A percentile compares a stretch with the other conserved stretches of the same genome.
Conservation (phyloP, 2,329 filamentous ascomycete species). For the Whalleya microplaca region DNA sequence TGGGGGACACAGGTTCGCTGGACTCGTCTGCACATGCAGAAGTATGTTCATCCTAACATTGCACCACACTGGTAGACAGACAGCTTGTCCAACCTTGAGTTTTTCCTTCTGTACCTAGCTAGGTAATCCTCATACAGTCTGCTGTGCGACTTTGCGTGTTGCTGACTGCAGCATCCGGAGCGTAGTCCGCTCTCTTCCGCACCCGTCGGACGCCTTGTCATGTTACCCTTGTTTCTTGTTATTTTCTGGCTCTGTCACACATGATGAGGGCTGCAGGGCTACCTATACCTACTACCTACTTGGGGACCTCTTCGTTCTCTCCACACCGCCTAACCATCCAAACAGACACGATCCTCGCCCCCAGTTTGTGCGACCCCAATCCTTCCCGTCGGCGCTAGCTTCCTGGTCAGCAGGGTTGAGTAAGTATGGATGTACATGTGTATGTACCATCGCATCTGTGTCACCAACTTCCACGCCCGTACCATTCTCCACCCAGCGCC, state of each 20-base stretch:
- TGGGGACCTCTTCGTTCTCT: neutral
- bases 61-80: neutral
- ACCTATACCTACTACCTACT: neutral
- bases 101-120: neutral
- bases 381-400: neutral
- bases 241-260: neutral
- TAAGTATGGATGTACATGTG: neutral
- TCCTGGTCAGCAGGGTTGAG: neutral
- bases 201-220: neutral
- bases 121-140: slow-evolving; percentile 2
- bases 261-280: neutral
- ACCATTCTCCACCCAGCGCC: too few relatives aligned
- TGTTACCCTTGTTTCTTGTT: neutral
- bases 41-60: neutral
- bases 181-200: slow-evolving; percentile 14
- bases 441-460: neutral
- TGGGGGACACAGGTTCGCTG: neutral
- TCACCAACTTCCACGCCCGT: neutral
- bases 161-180: slow-evolving; percentile 19
- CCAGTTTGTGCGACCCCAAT: neutral
- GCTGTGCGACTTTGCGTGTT: slow-evolving; percentile 16
- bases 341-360: neutral
- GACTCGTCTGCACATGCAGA: neutral
- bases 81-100: neutral
- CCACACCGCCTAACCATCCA: neutral